Evolutionary conservation across 2,329 filamentous ascomycete species (phyloP).

Genomic region (Juglanconis oblonga): DNA sequence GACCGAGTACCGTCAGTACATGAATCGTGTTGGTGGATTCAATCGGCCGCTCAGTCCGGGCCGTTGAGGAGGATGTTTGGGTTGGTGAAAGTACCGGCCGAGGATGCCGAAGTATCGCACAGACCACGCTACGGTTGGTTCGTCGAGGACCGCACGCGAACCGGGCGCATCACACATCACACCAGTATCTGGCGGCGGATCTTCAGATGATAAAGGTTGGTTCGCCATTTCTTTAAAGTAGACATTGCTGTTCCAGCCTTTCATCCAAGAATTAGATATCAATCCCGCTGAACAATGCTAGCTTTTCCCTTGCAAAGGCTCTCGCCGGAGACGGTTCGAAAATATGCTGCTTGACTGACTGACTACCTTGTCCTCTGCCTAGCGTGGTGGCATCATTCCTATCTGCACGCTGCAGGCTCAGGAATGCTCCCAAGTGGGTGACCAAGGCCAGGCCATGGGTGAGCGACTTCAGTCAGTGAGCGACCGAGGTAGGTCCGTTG

Average conservation of each 20-base stretch:
- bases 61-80: slow-evolving; percentile 1
- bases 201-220: not conserved
- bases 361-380: not conserved
- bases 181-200: not conserved
- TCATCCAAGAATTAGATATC: not conserved
- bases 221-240: not conserved
- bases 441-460: too few species aligned
- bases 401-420: too few species aligned
- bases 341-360: too few species aligned
- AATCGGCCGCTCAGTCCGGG: slow-evolving; percentile 69
- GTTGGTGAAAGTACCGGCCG: too few species aligned
- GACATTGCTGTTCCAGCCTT: not conserved
- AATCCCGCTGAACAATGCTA: not conserved
- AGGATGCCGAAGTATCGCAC: not conserved
- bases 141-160: too few species aligned
- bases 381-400: too few species aligned
- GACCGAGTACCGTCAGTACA: slow-evolving; percentile 94
- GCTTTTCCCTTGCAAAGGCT: too few species aligned
- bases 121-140: not conserved
- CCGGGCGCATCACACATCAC: not conserved
- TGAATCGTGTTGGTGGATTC: slow-evolving; percentile 82
- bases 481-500: too few species aligned
- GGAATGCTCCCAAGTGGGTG: too few species aligned
- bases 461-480: too few species aligned
- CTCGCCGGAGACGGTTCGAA: too few species aligned